phyloP scores from a whole-genome alignment of 2,329 filamentous ascomycete species.

The Xenoacremonium recifei region DNA sequence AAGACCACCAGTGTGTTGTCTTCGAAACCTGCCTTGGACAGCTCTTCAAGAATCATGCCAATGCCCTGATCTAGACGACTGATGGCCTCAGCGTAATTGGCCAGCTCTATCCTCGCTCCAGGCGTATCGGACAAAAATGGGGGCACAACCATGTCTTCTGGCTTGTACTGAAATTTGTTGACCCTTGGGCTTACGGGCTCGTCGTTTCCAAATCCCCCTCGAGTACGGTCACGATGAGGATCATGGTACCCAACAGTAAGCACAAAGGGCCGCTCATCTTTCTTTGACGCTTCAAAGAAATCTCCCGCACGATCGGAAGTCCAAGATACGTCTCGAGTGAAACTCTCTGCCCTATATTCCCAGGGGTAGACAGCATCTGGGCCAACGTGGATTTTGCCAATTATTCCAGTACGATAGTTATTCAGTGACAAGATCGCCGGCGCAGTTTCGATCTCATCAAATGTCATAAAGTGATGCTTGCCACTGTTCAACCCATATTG shows the following conservation, averaged over 20 bases:
- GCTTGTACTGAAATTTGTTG: conserved; percentile 6
- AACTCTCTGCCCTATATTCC: conserved; percentile 1
- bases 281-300: conserved; percentile 1
- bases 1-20: conserved; percentile 42
- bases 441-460: conserved; percentile 36
- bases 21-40: conserved; percentile 28
- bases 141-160: conserved; percentile 32
- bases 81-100: conserved; percentile 40
- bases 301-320: neutral
- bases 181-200: conserved; percentile 14
- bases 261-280: conserved; percentile 32
- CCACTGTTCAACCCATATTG: conserved; percentile 13
- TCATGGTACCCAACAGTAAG: conserved; percentile 47
- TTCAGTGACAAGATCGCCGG: neutral
- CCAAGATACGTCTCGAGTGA: conserved; percentile 2
- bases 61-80: conserved; percentile 39
- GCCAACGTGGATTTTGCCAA: conserved; percentile 6
- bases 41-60: conserved; percentile 34
- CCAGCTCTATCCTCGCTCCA: conserved; percentile 38
- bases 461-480: conserved; percentile 41
- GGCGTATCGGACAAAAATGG: conserved; percentile 37
- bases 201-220: conserved; percentile 43
- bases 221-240: conserved; percentile 42
- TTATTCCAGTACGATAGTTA: conserved; percentile 3
- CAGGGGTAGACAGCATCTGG: conserved; percentile 2